These are phyloP conservation scores for Corniculantispora saksenae DNA, from an alignment of 2,329 filamentous ascomycete genomes.

Conservation along the genomic window DNA sequence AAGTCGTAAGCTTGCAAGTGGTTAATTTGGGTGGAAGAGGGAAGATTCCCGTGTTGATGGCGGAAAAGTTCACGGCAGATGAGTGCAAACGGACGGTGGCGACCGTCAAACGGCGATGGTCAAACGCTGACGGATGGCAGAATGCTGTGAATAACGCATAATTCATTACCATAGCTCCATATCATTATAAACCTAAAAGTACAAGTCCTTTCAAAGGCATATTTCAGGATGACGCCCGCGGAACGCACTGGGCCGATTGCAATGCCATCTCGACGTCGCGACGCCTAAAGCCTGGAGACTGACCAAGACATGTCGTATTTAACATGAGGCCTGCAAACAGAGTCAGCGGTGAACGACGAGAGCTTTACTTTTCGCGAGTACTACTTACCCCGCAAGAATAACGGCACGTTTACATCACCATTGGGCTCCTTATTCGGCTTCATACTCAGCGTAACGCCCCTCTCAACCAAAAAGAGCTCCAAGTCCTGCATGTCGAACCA, in stretches of 20 bases:
- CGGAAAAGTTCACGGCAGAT: too few species aligned
- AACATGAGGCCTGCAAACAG: slow-evolving; percentile 11
- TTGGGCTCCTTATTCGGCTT: neutral
- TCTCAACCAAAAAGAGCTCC: slow-evolving; percentile 21
- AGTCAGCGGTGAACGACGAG: neutral
- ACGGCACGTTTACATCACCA: slow-evolving; percentile 6
- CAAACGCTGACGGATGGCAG: too few species aligned
- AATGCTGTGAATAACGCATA: neutral
- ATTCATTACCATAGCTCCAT: neutral
- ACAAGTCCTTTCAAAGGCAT: neutral
- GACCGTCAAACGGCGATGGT: too few species aligned
- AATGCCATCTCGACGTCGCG: slow-evolving; percentile 20
- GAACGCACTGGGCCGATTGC: neutral
- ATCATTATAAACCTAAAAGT: slow-evolving; percentile 8
- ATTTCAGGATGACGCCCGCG: neutral
- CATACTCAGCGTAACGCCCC: slow-evolving; percentile 10
- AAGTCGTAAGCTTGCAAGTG: too few species aligned
- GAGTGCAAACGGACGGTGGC: too few species aligned
- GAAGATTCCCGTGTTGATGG: too few species aligned
- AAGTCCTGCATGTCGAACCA: slow-evolving; percentile 26
- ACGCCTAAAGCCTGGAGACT: slow-evolving; percentile 22
- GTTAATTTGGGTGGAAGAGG: too few species aligned
- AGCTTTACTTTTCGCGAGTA: neutral
- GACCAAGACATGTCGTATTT: slow-evolving; percentile 20
- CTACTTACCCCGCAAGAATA: slow-evolving; percentile 10